phyloP scores from a whole-genome alignment of 768 basidiomycete genomes.

The Collybia nuda region DNA sequence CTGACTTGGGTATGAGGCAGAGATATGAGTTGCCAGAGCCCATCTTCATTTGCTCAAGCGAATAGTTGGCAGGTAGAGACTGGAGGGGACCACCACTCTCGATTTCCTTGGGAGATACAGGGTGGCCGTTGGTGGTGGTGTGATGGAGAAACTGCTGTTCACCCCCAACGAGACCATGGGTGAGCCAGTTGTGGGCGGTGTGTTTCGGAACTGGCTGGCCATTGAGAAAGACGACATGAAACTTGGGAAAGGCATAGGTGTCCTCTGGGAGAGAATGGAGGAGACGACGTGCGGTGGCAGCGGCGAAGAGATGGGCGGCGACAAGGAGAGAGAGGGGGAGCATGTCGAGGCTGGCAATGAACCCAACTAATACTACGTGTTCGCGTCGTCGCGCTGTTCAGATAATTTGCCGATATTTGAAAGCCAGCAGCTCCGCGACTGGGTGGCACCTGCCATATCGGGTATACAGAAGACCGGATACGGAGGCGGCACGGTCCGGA shows the following conservation, averaged over 20 bases:
- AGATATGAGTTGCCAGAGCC: slow-evolving; percentile 70
- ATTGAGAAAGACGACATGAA: slow-evolving; percentile 76
- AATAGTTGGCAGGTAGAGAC: slow-evolving; percentile 34
- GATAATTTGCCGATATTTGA: background rate
- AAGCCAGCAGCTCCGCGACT: slow-evolving; percentile 13
- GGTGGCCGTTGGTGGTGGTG: slow-evolving; percentile 39
- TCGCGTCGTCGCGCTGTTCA: background rate
- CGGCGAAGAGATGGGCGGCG: slow-evolving; percentile 14
- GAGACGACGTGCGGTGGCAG: slow-evolving; percentile 36
- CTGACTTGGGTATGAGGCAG: slow-evolving; percentile 73
- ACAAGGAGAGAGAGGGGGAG: slow-evolving; percentile 29
- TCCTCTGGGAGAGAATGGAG: slow-evolving; percentile 80
- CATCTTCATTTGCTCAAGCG: slow-evolving; percentile 75
- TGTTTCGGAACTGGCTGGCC: slow-evolving; percentile 70
- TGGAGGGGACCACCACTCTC: slow-evolving; percentile 38
- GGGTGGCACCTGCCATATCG: slow-evolving; percentile 13
- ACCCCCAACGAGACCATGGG: slow-evolving; percentile 70
- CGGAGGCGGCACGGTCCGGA: background rate
- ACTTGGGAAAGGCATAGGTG: slow-evolving; percentile 79
- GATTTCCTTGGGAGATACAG: slow-evolving; percentile 54
- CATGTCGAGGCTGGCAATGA: slow-evolving; percentile 9
- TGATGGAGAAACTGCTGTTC: slow-evolving; percentile 76
- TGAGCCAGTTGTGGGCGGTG: slow-evolving; percentile 75
- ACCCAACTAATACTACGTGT: too few species aligned
- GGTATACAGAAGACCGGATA: slow-evolving; percentile 3